Evolutionary conservation across 176 grass and related monocot genomes (phyloP).

Genomic region (Canna indica): DNA sequence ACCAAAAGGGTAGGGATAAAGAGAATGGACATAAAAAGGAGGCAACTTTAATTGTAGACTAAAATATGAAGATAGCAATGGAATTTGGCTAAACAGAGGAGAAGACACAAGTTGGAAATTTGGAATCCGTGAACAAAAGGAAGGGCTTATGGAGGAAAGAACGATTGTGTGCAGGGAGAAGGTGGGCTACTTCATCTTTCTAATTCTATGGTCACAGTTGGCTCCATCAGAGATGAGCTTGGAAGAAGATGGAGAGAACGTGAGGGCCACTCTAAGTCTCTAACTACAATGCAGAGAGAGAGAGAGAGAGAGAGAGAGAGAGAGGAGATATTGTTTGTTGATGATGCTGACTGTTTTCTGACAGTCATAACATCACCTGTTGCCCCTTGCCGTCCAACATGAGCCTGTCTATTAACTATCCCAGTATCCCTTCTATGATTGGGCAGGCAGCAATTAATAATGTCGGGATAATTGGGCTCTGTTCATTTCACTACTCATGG

Average conservation of each 20-base stretch:
- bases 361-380: too few relatives aligned
- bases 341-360: too few relatives aligned
- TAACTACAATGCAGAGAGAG: neutral
- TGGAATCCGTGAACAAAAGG: neutral
- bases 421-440: too few relatives aligned
- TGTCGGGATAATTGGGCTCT: too few relatives aligned
- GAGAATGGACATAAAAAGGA: neutral
- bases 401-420: too few relatives aligned
- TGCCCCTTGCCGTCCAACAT: too few relatives aligned
- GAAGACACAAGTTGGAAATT: neutral
- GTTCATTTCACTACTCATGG: too few relatives aligned
- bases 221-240: neutral
- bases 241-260: slow-evolving; percentile 1
- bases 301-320: slow-evolving; percentile 6
- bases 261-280: neutral
- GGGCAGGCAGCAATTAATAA: too few relatives aligned
- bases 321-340: neutral
- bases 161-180: neutral
- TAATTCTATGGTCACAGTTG: too few relatives aligned
- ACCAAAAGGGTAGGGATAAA: neutral
- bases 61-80: neutral
- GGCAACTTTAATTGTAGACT: neutral
- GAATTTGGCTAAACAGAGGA: neutral
- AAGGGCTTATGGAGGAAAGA: neutral
- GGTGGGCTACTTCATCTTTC: neutral